Percentiles rank a stretch among this genome's conserved stretches.
These are phyloP conservation scores for Candida neerlandica DNA, from an alignment of 1,139 yeast species.

Conservation along the genomic window DNA sequence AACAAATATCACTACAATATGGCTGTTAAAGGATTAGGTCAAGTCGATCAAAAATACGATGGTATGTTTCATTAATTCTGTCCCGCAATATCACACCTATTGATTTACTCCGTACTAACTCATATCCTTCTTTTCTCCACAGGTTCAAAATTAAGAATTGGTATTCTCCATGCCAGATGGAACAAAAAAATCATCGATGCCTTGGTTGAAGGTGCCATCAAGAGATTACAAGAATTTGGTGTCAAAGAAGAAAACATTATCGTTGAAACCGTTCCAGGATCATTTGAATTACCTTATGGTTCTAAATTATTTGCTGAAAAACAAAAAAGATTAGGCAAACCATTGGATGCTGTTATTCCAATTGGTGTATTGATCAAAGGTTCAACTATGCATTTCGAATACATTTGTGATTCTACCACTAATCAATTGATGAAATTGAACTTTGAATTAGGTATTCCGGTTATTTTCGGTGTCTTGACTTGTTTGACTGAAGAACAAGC, in stretches of 20 bases:
- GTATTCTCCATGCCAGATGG: conserved; percentile 96
- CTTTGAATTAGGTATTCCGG: conserved; percentile 70
- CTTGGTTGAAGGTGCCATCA: conserved; percentile 75
- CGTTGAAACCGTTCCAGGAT: conserved; percentile 89
- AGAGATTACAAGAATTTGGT: conserved; percentile 60
- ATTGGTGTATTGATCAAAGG: conserved; percentile 96
- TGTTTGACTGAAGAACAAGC: conserved; percentile 96
- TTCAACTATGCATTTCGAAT: conserved; percentile 96
- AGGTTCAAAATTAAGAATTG: conserved; percentile 69
- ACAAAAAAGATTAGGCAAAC: conserved; percentile 45
- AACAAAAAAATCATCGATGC: conserved; percentile 75
- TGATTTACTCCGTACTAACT: too few species aligned
- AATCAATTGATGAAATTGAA: conserved; percentile 84
- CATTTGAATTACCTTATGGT: conserved; percentile 90
- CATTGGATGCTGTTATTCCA: conserved; percentile 85
- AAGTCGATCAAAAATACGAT: conserved; percentile 69
- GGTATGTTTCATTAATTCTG: too few species aligned
- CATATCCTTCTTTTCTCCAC: conserved; percentile 1
- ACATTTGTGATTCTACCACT: conserved; percentile 89
- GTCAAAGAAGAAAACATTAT: conserved; percentile 77
- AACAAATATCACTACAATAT: conserved; percentile 37
- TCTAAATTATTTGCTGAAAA: conserved; percentile 56
- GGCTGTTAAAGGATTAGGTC: conserved; percentile 84
- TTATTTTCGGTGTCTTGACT: conserved; percentile 90
- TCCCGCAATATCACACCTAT: too few species aligned